Evolutionary conservation across 139 green algal genomes (phyloP), one percentile per base, ranked within the genome.

Genomic region (Tetradesmus lagerheimii): DNA sequence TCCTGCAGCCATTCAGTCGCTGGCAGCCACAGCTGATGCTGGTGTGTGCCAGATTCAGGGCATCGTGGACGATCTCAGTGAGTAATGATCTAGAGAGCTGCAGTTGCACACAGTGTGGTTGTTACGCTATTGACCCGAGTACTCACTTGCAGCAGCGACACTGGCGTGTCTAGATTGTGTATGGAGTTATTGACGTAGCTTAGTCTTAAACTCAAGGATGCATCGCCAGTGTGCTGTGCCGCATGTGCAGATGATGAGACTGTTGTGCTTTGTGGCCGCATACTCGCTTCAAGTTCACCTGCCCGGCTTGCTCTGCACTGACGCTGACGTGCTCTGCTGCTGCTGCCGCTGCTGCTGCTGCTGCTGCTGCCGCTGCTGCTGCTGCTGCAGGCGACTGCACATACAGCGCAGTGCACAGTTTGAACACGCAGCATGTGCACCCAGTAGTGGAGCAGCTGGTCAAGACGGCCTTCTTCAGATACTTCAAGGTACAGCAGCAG

Each of bases 401-500:
- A 4, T 98, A 97, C 89, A 91, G 94, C 18, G 92, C 95, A 1
- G 96, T 99, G 4, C 94, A 98, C 41, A 83, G 89, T 18, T 47
- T 96, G 29, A 97, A 98, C 64, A 87, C 90, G 0, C 71, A 95
- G 8, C 83, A 93, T 31, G 67, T 99, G 35, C 50, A 93, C 34
- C 95, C 96, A 5, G 39, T 97, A 25, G 84, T 98, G 71, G 64
- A 83, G 4, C 53, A 96, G 12, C 91, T 98, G 16, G 95, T 97
- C 20, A 86, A 93, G 62, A 97, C 94, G 37, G 92, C 97, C 9
- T 99, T 98, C 92, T 98, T 99, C 90, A 92, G 95, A 0, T 99
- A 98, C 89, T 99, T 99, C 94, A 99, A 99, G 93, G 96, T 95
- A 39, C n/a, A 35, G 35, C 53, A 80, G 35, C 57, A 53, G 38